Conservation (phyloP, 345 rosid species). For the Lumnitzera littorea region DNA sequence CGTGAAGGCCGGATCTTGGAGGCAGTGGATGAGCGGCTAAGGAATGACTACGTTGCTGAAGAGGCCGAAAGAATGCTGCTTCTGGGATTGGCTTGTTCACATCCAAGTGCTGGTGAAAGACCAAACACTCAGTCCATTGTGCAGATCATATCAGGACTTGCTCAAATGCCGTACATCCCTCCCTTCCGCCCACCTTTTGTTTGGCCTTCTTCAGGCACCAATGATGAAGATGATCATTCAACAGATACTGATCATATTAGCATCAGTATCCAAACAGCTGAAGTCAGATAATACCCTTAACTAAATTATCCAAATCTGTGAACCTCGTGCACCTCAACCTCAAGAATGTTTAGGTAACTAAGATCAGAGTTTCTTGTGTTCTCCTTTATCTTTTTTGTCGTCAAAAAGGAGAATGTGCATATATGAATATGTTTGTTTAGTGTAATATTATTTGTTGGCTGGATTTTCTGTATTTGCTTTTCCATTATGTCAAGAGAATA, state of each 20-base stretch:
- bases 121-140: conserved; percentile 22
- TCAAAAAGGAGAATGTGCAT: no score
- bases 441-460: no score
- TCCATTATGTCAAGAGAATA: no score
- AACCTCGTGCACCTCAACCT: no score
- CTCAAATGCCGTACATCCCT: conserved; percentile 27
- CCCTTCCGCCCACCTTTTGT: conserved; percentile 31
- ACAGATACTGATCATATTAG: not conserved
- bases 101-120: conserved; percentile 26
- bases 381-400: no score
- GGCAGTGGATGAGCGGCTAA: conserved; percentile 28
- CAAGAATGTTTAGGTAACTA: no score
- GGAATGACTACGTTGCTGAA: conserved; percentile 9
- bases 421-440: no score
- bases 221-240: not conserved
- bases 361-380: no score
- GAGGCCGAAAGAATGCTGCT: conserved; percentile 28
- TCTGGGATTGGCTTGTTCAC: conserved; percentile 42
- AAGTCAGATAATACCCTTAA: no score
- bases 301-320: no score
- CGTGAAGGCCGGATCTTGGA: conserved; percentile 27
- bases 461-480: no score
- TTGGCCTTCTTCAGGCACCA: conserved; percentile 20
- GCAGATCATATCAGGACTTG: conserved; percentile 29
- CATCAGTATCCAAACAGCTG: not conserved